Conservation (phyloP, 768 basidiomycete species). For the Boletus vermiculosoides region DNA sequence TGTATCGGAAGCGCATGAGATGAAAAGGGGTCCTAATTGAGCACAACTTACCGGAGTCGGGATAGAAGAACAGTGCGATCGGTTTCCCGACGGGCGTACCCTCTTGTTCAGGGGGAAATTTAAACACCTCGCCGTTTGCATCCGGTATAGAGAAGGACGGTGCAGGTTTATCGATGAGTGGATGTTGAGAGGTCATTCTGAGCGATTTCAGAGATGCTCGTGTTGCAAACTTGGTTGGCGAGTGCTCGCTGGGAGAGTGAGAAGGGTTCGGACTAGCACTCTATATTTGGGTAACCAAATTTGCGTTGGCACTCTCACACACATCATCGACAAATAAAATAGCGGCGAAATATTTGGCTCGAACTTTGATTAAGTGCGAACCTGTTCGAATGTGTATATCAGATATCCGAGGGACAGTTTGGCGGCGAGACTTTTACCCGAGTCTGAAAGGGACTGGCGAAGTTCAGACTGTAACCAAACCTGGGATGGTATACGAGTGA, state of each 20-base stretch:
- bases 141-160: slow-evolving; percentile 66
- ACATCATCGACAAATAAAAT: neutral
- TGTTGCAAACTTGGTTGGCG: neutral
- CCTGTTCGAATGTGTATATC: neutral
- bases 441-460: neutral
- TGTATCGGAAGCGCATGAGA: neutral
- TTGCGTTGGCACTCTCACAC: slow-evolving; percentile 3
- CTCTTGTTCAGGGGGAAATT: slow-evolving; percentile 55
- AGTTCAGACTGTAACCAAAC: neutral
- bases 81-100: slow-evolving; percentile 44
- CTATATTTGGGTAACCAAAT: slow-evolving; percentile 11
- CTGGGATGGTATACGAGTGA: neutral
- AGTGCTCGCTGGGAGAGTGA: neutral
- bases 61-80: slow-evolving; percentile 77
- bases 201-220: neutral
- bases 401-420: slow-evolving; percentile 3
- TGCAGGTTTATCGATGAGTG: slow-evolving; percentile 61
- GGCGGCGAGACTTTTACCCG: neutral
- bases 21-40: slow-evolving; percentile 2
- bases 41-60: slow-evolving; percentile 54
- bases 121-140: slow-evolving; percentile 58
- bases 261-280: neutral
- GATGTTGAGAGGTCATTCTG: slow-evolving; percentile 43
- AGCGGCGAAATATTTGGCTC: too few species aligned
- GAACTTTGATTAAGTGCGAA: slow-evolving; percentile 8